Conservation (phyloP, 345 rosid species). For the Pseudoturritis turrita region DNA sequence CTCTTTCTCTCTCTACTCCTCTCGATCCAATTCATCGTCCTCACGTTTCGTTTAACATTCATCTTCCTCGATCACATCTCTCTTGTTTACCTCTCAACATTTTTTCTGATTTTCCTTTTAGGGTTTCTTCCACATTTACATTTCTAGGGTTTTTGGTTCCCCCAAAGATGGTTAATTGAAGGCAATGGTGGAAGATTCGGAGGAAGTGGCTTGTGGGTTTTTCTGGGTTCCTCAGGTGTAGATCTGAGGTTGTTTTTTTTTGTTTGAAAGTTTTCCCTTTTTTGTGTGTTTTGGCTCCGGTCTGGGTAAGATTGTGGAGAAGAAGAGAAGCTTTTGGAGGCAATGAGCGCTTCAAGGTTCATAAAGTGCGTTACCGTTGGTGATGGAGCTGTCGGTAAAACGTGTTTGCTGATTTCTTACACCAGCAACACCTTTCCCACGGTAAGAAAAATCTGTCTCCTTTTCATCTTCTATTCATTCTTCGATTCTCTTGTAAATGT, state of each 20-base stretch:
- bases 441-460: not conserved
- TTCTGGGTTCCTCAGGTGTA: slow-evolving; percentile 27
- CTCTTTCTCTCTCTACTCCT: slow-evolving; percentile 25
- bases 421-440: slow-evolving; percentile 32
- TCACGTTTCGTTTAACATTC: slow-evolving; percentile 10
- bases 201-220: not conserved
- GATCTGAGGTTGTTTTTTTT: slow-evolving; percentile 23
- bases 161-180: not conserved
- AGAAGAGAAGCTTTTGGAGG: not conserved
- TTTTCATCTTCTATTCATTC: not conserved
- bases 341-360: slow-evolving; percentile 34
- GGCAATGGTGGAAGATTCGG: not conserved
- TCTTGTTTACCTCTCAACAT: not conserved
- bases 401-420: slow-evolving; percentile 28
- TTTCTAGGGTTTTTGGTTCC: not conserved
- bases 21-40: slow-evolving; percentile 19
- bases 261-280: not conserved
- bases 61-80: not conserved
- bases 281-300: not conserved
- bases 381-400: slow-evolving; percentile 37
- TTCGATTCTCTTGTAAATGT: not conserved
- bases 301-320: not conserved
- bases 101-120: not conserved
- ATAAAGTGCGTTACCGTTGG: slow-evolving; percentile 32
- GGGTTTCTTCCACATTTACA: not conserved